A percentile compares a stretch with the other conserved stretches of the same genome.
Evolutionary conservation across 257 asterid species (phyloP).

Genomic region (Nicotiana tomentosiformis): DNA sequence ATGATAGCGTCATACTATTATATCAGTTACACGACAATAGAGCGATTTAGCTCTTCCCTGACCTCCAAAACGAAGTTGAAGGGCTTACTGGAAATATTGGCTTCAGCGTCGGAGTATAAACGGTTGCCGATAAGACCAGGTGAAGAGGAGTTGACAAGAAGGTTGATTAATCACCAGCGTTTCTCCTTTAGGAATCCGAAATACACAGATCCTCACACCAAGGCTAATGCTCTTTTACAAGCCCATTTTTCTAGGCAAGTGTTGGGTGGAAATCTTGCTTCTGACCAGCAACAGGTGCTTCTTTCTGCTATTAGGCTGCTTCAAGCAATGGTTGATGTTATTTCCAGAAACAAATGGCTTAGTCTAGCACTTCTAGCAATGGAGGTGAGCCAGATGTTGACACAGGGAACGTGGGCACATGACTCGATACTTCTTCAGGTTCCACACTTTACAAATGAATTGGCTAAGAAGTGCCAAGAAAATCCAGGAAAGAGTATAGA

Average conservation of each 20-base stretch:
- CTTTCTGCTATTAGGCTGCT: conserved; percentile 29
- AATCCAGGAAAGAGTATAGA: conserved; percentile 34
- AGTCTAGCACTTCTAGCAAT: conserved; percentile 33
- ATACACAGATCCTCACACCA: conserved; percentile 30
- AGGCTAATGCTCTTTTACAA: conserved; percentile 37
- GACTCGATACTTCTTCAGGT: conserved; percentile 36
- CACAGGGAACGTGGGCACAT: conserved; percentile 39
- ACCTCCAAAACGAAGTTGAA: conserved; percentile 34
- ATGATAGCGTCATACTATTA: conserved; percentile 15
- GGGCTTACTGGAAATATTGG: conserved; percentile 33
- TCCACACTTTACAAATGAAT: conserved; percentile 38
- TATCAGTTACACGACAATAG: conserved; percentile 39
- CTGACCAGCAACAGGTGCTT: conserved; percentile 33
- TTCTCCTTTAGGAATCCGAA: conserved; percentile 30
- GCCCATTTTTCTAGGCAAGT: conserved; percentile 35
- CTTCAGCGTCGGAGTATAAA: conserved; percentile 37
- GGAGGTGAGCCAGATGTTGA: conserved; percentile 42
- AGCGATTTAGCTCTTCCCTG: conserved; percentile 32
- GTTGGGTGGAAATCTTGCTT: conserved; percentile 28
- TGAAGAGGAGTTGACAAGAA: conserved; percentile 35
- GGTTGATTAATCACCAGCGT: conserved; percentile 32
- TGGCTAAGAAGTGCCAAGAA: conserved; percentile 34
- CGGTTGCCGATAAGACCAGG: conserved; percentile 34
- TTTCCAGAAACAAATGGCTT: conserved; percentile 37
- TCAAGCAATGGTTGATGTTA: conserved; percentile 43